Evolutionary conservation across 495 filamentous ascomycete species (phyloP), one percentile per base, ranked within the genome.

Genomic region (Penicillium canescens): DNA sequence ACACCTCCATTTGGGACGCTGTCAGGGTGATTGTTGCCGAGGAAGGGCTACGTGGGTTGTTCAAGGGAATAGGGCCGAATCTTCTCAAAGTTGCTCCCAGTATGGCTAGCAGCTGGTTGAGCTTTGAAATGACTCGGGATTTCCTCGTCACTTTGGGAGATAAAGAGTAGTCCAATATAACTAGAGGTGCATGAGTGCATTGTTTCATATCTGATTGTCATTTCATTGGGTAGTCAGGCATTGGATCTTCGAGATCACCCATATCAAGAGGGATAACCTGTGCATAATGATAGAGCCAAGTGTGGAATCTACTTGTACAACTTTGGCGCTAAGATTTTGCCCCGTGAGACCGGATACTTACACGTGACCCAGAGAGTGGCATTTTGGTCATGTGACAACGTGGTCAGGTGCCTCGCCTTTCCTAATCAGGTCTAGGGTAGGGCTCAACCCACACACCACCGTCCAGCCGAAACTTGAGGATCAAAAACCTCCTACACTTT

Each of bases 81-180:
- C 78, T 98, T 4, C 80, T 98, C 39, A 98, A 98, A 71, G 94
- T 98, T 13, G 94, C 94, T 6, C 94, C 94, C 6, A 98, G 94
- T 63, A 98, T 98, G 92, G 94, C 95, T 21, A 94, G 91, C 60
- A 96, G 89, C 70, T 98, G 95, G 91, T 81, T 96, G 21, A 98
- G 93, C 75, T 98, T 92, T 66, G 94, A 98, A 72, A 65, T 98
- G 44, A 91, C 88, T 23, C 80, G 94, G 54, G 94, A 98, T 72
- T 87, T 96, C 65, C 68, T 96, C 14, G 76, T 92, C 31, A 72
- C 69, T 7, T 56, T 91, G 46, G 79, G 75, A 33, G 68, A 73
- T 52, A 66, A 59, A 43, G 66, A 65, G 63, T 60, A 60, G 63
- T 55, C 33, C 46, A 54, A 53, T 53, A 50, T 47, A 62, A 26